These are phyloP conservation scores for Globisporangium polare DNA, from an alignment of 352 stramenopile genomes.

Conservation along the genomic window DNA sequence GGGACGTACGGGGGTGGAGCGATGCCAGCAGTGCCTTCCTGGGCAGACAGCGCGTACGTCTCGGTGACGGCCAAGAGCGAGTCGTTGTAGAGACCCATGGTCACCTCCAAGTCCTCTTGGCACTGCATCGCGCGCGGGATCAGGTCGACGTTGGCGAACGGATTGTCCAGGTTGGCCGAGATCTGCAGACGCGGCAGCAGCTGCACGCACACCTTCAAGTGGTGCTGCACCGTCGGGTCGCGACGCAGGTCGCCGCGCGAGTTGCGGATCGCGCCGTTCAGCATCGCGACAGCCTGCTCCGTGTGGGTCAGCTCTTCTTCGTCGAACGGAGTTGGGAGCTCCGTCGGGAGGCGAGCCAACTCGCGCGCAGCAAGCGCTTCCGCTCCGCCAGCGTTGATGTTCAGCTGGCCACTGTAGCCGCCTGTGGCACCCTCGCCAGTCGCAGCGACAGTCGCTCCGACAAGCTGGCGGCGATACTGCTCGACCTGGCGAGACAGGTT, in stretches of 20 bases:
- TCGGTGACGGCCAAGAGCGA: conserved; percentile 83
- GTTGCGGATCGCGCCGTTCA: conserved; percentile 79
- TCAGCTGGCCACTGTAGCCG: conserved; percentile 38
- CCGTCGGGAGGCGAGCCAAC: conserved; percentile 70
- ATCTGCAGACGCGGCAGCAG: conserved; percentile 81
- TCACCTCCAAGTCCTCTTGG: conserved; percentile 83
- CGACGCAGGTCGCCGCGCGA: conserved; percentile 75
- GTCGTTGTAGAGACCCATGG: conserved; percentile 88
- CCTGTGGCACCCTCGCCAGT: conserved; percentile 16
- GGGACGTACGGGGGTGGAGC: conserved; percentile 81
- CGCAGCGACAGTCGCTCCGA: conserved; percentile 25
- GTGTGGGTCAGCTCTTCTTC: conserved; percentile 85
- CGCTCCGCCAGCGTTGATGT: conserved; percentile 62
- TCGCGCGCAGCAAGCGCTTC: conserved; percentile 79
- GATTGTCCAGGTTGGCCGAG: conserved; percentile 87
- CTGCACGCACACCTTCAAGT: conserved; percentile 86
- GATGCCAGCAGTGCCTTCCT: conserved; percentile 52
- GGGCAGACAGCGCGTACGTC: conserved; percentile 78
- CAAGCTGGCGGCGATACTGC: conserved; percentile 74
- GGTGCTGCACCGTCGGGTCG: conserved; percentile 77
- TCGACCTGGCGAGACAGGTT: conserved; percentile 85
- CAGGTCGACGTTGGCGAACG: conserved; percentile 84
- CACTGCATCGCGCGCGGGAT: conserved; percentile 88
- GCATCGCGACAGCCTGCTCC: conserved; percentile 71
- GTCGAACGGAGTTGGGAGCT: conserved; percentile 80